Evolutionary conservation across 2,329 filamentous ascomycete species (phyloP).

Genomic region (Macrophomina tecta): DNA sequence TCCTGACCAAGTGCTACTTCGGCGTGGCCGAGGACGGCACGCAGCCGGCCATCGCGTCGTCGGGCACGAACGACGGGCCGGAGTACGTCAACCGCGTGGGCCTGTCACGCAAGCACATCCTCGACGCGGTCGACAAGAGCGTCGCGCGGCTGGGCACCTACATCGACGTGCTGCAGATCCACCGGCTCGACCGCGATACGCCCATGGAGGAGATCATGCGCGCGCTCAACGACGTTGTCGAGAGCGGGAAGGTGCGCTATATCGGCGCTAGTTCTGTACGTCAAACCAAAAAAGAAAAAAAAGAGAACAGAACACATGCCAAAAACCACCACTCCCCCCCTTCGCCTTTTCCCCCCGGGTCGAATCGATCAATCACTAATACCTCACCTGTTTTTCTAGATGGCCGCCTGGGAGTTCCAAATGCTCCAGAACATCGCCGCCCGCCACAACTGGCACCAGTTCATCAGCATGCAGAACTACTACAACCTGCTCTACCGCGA

Average conservation of each 20-base stretch:
- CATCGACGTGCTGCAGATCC: conserved; percentile 68
- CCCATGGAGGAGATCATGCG: conserved; percentile 67
- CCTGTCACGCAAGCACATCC: conserved; percentile 46
- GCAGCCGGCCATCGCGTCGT: conserved; percentile 67
- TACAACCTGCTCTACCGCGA: conserved; percentile 55
- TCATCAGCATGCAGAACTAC: conserved; percentile 56
- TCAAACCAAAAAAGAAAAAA: no score
- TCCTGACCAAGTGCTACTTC: conserved; percentile 39
- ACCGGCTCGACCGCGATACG: conserved; percentile 62
- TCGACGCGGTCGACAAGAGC: conserved; percentile 46
- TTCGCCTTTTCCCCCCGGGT: no score
- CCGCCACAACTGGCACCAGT: conserved; percentile 51
- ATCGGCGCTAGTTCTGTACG: conserved; percentile 38
- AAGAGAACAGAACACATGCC: no score
- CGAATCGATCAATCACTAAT: no score
- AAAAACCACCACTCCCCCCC: background rate
- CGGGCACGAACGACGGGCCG: conserved; percentile 31
- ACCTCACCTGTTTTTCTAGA: conserved; percentile 39
- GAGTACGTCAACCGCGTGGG: conserved; percentile 44
- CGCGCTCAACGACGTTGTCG: conserved; percentile 61
- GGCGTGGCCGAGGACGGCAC: conserved; percentile 37
- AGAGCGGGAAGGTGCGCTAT: conserved; percentile 45
- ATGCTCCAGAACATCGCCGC: conserved; percentile 51
- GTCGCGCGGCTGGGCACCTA: conserved; percentile 60
- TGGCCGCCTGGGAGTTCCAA: conserved; percentile 55